A percentile compares a stretch with the other conserved stretches of the same genome.
Evolutionary conservation across 768 basidiomycete species (phyloP).

Genomic region (Podaxis sp.): DNA sequence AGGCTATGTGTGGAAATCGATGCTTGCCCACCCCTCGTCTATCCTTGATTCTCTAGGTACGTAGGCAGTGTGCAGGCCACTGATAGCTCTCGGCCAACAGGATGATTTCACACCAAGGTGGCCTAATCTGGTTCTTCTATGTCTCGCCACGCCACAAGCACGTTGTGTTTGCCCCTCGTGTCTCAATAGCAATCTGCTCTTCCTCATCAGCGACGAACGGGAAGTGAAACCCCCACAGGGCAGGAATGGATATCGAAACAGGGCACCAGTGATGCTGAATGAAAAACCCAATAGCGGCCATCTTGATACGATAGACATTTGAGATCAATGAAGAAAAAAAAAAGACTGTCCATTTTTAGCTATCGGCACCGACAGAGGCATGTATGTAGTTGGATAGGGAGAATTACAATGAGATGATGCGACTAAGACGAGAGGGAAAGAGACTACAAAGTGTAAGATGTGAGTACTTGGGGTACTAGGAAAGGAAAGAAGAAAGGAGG

Average conservation of each 20-base stretch:
- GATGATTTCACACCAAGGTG: background rate
- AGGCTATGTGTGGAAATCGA: too few relatives aligned
- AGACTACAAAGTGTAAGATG: background rate
- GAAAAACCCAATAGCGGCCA: background rate
- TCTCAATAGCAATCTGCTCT: too few relatives aligned
- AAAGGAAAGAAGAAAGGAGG: background rate
- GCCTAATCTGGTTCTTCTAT: background rate
- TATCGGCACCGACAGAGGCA: background rate
- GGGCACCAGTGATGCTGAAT: background rate
- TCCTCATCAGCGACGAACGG: too few relatives aligned
- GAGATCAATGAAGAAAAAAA: background rate
- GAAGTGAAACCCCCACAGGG: too few relatives aligned
- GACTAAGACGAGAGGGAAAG: constrained; percentile 1
- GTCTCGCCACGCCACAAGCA: too few relatives aligned
- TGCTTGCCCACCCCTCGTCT: too few relatives aligned
- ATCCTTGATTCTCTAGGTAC: background rate
- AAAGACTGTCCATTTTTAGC: background rate
- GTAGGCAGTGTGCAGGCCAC: background rate
- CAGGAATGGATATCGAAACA: too few relatives aligned
- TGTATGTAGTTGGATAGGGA: constrained; percentile 7
- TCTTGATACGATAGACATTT: too few relatives aligned
- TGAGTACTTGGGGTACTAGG: constrained; percentile 5
- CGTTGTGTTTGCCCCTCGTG: too few relatives aligned
- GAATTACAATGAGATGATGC: constrained; percentile 8
- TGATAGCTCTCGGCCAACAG: background rate